Evolutionary conservation across 2,329 filamentous ascomycete genomes (phyloP).

Genomic region (Beauveria rudraprayagi): DNA sequence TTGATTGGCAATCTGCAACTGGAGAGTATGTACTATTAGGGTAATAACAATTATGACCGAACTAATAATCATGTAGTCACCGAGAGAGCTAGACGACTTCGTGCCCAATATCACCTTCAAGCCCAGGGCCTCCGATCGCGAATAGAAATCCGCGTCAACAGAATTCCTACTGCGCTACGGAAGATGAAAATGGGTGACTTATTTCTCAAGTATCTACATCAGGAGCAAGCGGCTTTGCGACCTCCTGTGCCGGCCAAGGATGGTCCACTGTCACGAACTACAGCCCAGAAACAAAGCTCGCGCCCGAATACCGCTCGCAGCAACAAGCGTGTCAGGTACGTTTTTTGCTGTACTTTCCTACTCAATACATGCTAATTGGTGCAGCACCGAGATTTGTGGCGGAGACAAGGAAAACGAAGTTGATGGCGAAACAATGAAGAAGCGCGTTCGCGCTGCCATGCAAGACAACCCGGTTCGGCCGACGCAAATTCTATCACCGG

Average conservation of each 20-base stretch:
- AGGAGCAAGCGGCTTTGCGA: constrained; percentile 29
- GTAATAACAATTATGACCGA: background rate
- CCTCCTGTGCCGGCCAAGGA: constrained; percentile 47
- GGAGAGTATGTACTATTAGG: constrained; percentile 54
- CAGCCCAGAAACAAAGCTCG: constrained; percentile 14
- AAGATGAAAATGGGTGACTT: constrained; percentile 78
- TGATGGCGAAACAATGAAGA: constrained; percentile 60
- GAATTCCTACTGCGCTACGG: constrained; percentile 73
- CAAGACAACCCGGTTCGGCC: constrained; percentile 33
- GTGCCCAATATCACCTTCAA: constrained; percentile 83
- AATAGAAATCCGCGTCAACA: constrained; percentile 87
- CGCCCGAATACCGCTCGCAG: constrained; percentile 21
- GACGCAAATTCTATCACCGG: constrained; percentile 67
- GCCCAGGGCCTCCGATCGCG: constrained; percentile 77
- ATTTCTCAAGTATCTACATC: constrained; percentile 42
- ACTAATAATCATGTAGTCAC: constrained; percentile 52
- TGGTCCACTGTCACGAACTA: constrained; percentile 20
- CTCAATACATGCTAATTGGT: constrained; percentile 20
- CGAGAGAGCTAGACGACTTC: constrained; percentile 76
- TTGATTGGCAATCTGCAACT: constrained; percentile 84
- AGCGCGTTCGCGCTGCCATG: constrained; percentile 43
- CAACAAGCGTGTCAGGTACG: constrained; percentile 46
- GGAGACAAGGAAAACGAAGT: constrained; percentile 72
- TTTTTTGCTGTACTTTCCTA: constrained; percentile 11
- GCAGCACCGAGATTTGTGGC: constrained; percentile 51